A percentile compares a stretch with the other conserved stretches of the same genome.
Conservation (phyloP, 2,329 filamentous ascomycete genomes). For the Monosporascus sp. region DNA sequence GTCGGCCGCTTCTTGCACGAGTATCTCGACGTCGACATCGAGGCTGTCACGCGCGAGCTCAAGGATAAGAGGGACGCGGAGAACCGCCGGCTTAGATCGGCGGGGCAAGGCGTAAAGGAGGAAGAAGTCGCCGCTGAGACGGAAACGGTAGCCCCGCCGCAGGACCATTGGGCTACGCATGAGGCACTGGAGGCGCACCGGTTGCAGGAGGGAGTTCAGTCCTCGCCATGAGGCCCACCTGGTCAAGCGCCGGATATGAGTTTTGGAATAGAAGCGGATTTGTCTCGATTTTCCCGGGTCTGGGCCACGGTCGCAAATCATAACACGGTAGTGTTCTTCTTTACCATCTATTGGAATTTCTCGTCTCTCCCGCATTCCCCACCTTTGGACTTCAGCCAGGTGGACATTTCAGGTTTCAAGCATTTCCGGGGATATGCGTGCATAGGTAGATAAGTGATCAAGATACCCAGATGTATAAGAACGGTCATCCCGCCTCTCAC, state of each 20-base stretch:
- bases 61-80: conserved; percentile 43
- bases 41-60: conserved; percentile 71
- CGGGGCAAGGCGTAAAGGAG: not conserved
- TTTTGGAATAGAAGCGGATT: too few species aligned
- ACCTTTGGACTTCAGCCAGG: too few species aligned
- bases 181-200: conserved; percentile 15
- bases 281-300: too few species aligned
- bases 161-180: conserved; percentile 24
- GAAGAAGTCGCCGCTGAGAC: not conserved
- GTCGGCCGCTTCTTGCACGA: conserved; percentile 74
- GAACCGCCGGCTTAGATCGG: conserved; percentile 9
- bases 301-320: too few species aligned
- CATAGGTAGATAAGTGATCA: conserved; percentile 2
- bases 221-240: not conserved
- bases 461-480: conserved; percentile 8
- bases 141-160: not conserved
- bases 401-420: too few species aligned
- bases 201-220: conserved; percentile 1
- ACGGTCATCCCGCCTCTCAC: not conserved
- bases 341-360: too few species aligned
- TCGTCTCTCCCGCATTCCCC: too few species aligned
- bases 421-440: not conserved
- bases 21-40: conserved; percentile 77
- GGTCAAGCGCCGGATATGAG: too few species aligned
- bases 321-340: too few species aligned